Evolutionary conservation across 148 eudicot species (phyloP).

Genomic region (Fallopia convolvulus): DNA sequence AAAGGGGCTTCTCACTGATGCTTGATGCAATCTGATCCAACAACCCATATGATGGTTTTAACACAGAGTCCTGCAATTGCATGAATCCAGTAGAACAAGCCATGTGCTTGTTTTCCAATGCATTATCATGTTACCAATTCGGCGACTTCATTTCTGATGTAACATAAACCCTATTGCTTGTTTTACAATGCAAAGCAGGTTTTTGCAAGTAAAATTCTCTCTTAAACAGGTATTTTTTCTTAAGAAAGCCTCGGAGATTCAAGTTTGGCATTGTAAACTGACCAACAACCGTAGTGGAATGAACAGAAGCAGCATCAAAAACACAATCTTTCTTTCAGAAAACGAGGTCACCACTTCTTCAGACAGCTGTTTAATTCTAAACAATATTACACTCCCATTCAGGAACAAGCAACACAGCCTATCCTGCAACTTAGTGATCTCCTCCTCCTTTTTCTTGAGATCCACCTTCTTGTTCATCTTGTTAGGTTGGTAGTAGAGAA

Average conservation of each 20-base stretch:
- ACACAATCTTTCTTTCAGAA: too few species aligned
- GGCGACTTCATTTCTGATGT: not conserved
- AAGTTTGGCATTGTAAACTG: too few species aligned
- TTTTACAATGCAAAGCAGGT: too few species aligned
- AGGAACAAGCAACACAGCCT: not conserved
- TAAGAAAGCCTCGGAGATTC: too few species aligned
- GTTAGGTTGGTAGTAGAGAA: conserved; percentile 66
- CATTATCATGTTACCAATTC: not conserved
- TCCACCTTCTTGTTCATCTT: conserved; percentile 83
- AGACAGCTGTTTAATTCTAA: too few species aligned
- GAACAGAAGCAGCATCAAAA: too few species aligned
- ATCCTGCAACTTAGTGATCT: conserved; percentile 54
- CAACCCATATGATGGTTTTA: not conserved
- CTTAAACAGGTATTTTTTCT: not conserved
- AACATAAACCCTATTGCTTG: not conserved
- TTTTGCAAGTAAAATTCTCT: not conserved
- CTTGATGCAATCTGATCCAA: not conserved
- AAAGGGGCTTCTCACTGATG: not conserved
- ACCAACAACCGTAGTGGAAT: too few species aligned
- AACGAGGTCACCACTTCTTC: too few species aligned
- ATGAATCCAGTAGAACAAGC: not conserved
- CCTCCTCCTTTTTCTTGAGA: conserved; percentile 67
- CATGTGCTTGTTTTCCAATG: too few species aligned
- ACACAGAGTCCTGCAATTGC: not conserved
- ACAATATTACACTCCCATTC: too few species aligned